phyloP scores from a whole-genome alignment of 176 grass and related monocot species.

The Carex pumila region DNA sequence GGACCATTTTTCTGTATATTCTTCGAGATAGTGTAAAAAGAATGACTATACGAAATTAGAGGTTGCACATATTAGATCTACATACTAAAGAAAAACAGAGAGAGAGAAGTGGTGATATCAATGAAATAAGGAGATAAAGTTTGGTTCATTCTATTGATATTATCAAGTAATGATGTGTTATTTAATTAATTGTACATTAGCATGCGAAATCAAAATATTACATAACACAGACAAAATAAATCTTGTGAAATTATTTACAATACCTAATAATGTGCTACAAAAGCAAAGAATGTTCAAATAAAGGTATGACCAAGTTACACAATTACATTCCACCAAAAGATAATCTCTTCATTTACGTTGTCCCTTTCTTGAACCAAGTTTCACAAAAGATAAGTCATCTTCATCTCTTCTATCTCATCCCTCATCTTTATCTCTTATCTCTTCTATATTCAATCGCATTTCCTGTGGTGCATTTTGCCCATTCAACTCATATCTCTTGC shows the following conservation, averaged over 20 bases:
- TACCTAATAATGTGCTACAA: background rate
- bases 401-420: background rate
- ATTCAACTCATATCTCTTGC: slow-evolving; percentile 25
- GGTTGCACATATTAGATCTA: background rate
- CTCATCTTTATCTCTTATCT: slow-evolving; percentile 10
- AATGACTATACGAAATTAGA: background rate
- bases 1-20: background rate
- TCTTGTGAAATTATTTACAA: background rate
- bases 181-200: background rate
- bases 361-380: slow-evolving; percentile 15
- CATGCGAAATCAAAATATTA: background rate
- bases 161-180: background rate
- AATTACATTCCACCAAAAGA: background rate
- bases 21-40: background rate
- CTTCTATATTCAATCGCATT: slow-evolving; percentile 28
- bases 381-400: slow-evolving; percentile 55
- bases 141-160: background rate
- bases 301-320: background rate
- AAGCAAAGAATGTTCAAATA: background rate
- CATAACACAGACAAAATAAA: background rate
- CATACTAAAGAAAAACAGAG: background rate
- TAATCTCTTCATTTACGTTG: slow-evolving; percentile 25
- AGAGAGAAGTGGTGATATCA: background rate
- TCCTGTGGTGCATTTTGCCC: slow-evolving; percentile 10
- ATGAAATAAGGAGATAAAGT: background rate